Conservation (phyloP, 2,329 filamentous ascomycete genomes). For the Tolypocladium pustulatum region DNA sequence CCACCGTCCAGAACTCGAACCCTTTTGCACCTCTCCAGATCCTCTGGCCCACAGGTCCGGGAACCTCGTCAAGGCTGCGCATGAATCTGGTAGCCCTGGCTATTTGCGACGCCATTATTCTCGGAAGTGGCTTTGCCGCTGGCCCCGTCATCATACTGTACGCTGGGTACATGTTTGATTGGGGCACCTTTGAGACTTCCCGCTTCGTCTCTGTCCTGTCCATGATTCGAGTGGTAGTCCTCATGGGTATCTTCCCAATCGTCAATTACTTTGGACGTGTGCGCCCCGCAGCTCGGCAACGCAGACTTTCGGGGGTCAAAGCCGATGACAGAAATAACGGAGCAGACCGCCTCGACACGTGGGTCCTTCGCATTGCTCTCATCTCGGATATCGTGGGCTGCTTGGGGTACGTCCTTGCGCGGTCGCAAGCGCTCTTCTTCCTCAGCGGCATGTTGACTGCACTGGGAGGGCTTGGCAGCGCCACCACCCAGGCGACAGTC, state of each 20-base stretch:
- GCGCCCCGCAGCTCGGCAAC: conserved; percentile 33
- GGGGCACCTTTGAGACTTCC: conserved; percentile 72
- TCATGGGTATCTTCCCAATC: conserved; percentile 65
- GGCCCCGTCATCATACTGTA: conserved; percentile 80
- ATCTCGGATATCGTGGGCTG: conserved; percentile 68
- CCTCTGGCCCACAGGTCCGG: conserved; percentile 60
- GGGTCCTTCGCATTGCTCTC: conserved; percentile 64
- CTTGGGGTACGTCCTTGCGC: conserved; percentile 60
- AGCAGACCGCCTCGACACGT: conserved; percentile 67
- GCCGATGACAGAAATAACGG: conserved; percentile 47
- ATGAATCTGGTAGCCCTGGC: conserved; percentile 77
- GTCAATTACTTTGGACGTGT: conserved; percentile 66
- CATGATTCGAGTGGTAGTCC: conserved; percentile 60
- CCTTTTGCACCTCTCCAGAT: conserved; percentile 69
- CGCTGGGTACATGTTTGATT: conserved; percentile 66
- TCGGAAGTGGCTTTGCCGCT: conserved; percentile 71
- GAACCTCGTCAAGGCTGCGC: conserved; percentile 49
- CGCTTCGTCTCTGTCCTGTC: conserved; percentile 75
- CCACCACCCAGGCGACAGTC: conserved; percentile 71
- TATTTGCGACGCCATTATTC: conserved; percentile 68
- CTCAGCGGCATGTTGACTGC: conserved; percentile 62
- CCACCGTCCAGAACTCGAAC: conserved; percentile 40
- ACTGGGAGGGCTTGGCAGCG: conserved; percentile 74
- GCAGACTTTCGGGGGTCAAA: conserved; percentile 23
- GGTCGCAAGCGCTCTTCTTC: conserved; percentile 54